A percentile compares a stretch with the other conserved stretches of the same genome.
phyloP scores from a whole-genome alignment of 129 eudicot genomes.

The Chrysanthemum makinoi region DNA sequence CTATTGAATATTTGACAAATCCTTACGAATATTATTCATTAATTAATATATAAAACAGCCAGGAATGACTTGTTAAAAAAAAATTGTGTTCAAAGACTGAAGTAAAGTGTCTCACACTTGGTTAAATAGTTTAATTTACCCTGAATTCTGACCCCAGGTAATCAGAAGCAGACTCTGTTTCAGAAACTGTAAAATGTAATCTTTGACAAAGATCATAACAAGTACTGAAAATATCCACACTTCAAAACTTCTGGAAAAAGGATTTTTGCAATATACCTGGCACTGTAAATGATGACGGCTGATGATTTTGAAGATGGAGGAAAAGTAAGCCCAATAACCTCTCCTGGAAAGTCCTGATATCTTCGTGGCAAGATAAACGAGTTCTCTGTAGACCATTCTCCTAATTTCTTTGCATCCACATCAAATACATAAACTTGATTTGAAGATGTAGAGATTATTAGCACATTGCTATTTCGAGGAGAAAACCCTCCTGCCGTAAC shows the following conservation, averaged over 20 bases:
- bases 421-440: slow-evolving; percentile 91
- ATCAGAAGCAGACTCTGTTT: too few species aligned
- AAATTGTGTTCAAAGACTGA: too few species aligned
- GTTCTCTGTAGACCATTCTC: slow-evolving; percentile 80
- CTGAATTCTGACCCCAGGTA: too few species aligned
- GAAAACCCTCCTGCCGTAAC: slow-evolving; percentile 90
- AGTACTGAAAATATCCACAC: neutral
- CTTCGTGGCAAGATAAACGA: slow-evolving; percentile 65
- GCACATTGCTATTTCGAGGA: slow-evolving; percentile 77
- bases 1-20: too few species aligned
- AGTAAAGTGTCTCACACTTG: too few species aligned
- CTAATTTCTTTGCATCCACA: slow-evolving; percentile 89
- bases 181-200: too few species aligned
- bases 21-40: too few species aligned
- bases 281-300: slow-evolving; percentile 75
- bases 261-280: slow-evolving; percentile 47
- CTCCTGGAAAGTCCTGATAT: slow-evolving; percentile 95
- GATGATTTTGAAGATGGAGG: slow-evolving; percentile 61
- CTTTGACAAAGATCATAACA: neutral
- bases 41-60: too few species aligned
- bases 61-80: too few species aligned
- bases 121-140: too few species aligned
- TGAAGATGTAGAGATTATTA: slow-evolving; percentile 75
- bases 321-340: slow-evolving; percentile 87
- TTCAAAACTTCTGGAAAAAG: neutral